Base-by-base conservation (phyloP, 2,329 filamentous ascomycete genomes). In the Fusarium denticulatum region DNA sequence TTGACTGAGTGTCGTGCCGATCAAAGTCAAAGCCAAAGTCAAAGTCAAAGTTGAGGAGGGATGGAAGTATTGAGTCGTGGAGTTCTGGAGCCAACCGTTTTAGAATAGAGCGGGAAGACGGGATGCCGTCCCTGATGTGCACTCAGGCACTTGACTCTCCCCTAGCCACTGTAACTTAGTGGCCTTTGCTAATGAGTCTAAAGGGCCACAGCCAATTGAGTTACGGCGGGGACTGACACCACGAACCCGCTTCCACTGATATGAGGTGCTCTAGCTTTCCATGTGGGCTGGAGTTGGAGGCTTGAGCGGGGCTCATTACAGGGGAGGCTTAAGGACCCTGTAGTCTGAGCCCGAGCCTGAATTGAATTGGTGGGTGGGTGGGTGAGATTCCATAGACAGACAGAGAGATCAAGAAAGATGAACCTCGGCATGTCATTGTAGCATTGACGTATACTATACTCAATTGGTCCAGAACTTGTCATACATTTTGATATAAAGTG, bases 401-500 rank as follows among this genome's bases (percentile, higher is more conserved):
- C 5, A 37, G 30, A 47, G 30, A 49, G 40, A 22, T 59, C 30
- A 37, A 49, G 50, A 58, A 36, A 59, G 49, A 40, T 32, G 61
- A 53, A 36, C 66, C 60, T 70, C 67, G 67, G 67, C 66, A 60
- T 60, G 28, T 69, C 20, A 32, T 42, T 40, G 64, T 43, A 66
- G 42, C 60, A 49, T 40, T 46, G 24, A 55, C 30, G 36, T 24
- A 28, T 36, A 28, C 15, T 24, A n/a, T 36, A 36, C 32, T 37
- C 30, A 30, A 57, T 62, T 47, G 30, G 40, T 42, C 42, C 57
- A 34, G 39, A 57, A 46, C 42, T n/a, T 43, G 28, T 69, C 49
- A 47, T 50, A 64, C 30, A 22, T 28, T 68, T 53, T 13, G 36
- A 42, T 30, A 24, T 32, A 7, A 37, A 67, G 46, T 67, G 37